phyloP scores from a whole-genome alignment of 352 stramenopile genomes.

The Phytopythium helicoides region DNA sequence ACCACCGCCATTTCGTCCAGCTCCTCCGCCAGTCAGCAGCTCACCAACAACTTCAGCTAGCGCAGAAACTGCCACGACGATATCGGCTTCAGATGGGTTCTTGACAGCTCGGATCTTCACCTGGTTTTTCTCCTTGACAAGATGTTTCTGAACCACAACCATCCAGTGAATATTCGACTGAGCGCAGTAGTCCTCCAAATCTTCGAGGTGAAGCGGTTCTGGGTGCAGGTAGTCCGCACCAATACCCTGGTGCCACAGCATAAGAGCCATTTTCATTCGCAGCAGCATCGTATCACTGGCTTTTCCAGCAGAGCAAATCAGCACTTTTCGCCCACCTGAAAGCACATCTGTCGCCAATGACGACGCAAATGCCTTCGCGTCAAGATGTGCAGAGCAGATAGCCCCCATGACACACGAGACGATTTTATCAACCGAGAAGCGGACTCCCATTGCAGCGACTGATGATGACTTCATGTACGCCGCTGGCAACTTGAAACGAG shows the following conservation, averaged over 20 bases:
- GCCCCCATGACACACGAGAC: slow-evolving; percentile 61
- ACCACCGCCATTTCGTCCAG: slow-evolving; percentile 9
- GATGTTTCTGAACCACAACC: slow-evolving; percentile 83
- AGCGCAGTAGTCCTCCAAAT: slow-evolving; percentile 80
- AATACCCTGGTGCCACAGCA: slow-evolving; percentile 74
- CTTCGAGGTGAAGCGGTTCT: slow-evolving; percentile 72
- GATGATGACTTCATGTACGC: slow-evolving; percentile 69
- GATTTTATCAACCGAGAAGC: slow-evolving; percentile 87
- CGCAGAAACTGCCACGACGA: slow-evolving; percentile 57
- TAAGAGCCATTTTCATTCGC: slow-evolving; percentile 75
- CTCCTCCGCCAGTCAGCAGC: slow-evolving; percentile 18
- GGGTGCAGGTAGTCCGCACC: slow-evolving; percentile 82
- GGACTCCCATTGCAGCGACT: slow-evolving; percentile 78
- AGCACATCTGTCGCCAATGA: slow-evolving; percentile 25
- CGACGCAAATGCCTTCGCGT: slow-evolving; percentile 24
- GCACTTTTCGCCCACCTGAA: slow-evolving; percentile 43
- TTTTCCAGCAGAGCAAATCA: slow-evolving; percentile 79
- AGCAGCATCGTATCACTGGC: slow-evolving; percentile 68
- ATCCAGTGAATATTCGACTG: slow-evolving; percentile 80
- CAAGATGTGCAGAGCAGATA: slow-evolving; percentile 23
- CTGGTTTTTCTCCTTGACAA: slow-evolving; percentile 83
- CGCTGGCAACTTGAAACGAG: slow-evolving; percentile 78
- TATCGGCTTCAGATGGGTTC: slow-evolving; percentile 63
- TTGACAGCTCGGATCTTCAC: slow-evolving; percentile 79
- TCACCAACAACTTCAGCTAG: slow-evolving; percentile 70